These are phyloP conservation scores for Penicillium sp. DNA, from an alignment of 2,329 filamentous ascomycete genomes.

Conservation along the genomic window DNA sequence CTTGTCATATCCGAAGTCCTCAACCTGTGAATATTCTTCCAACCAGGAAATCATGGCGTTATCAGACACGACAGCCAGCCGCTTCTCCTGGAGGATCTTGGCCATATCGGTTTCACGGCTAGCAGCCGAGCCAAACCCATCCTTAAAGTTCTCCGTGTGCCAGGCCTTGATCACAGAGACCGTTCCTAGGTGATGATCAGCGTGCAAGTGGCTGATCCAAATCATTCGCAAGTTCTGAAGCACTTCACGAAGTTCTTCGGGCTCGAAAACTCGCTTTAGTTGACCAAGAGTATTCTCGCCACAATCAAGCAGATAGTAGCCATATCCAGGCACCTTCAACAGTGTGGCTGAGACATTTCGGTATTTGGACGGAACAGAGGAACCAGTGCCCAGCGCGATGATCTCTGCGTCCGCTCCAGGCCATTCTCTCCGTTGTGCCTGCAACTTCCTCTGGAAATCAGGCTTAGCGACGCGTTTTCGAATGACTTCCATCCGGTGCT, in stretches of 20 bases:
- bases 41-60: slow-evolving; percentile 71
- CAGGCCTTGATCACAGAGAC: slow-evolving; percentile 78
- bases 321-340: slow-evolving; percentile 75
- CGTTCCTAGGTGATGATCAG: slow-evolving; percentile 90
- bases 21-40: slow-evolving; percentile 72
- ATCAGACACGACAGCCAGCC: slow-evolving; percentile 67
- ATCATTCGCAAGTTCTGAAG: slow-evolving; percentile 76
- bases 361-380: slow-evolving; percentile 84
- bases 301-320: slow-evolving; percentile 87
- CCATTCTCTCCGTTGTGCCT: slow-evolving; percentile 59
- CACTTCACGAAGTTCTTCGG: slow-evolving; percentile 64
- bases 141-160: slow-evolving; percentile 56
- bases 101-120: slow-evolving; percentile 31
- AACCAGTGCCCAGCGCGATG: slow-evolving; percentile 85
- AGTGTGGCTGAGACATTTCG: slow-evolving; percentile 91
- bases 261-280: slow-evolving; percentile 68
- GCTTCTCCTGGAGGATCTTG: slow-evolving; percentile 41
- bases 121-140: slow-evolving; percentile 43
- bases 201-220: slow-evolving; percentile 94
- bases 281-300: slow-evolving; percentile 92
- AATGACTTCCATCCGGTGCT: slow-evolving; percentile 30
- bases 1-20: slow-evolving; percentile 68
- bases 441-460: slow-evolving; percentile 32
- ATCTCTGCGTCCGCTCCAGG: slow-evolving; percentile 76
- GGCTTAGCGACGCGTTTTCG: slow-evolving; percentile 27